Conservation (phyloP, 306 rosid genomes). For the Sicyos baderoa region DNA sequence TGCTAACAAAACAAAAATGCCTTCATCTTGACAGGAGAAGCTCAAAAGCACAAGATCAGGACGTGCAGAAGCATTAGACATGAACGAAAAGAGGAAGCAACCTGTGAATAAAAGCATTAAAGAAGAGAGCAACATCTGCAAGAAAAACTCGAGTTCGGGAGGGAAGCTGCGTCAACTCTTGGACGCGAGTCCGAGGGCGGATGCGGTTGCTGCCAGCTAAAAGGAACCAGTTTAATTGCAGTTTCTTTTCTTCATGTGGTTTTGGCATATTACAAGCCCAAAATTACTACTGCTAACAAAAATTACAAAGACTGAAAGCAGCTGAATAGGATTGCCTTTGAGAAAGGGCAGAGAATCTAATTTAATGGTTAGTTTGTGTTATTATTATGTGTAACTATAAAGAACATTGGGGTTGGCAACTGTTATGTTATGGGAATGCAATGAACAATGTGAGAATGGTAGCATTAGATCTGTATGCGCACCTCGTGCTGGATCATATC, state of each 20-base stretch:
- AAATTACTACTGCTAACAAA: slow-evolving; percentile 66
- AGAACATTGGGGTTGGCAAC: slow-evolving; percentile 6
- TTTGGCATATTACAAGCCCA: slow-evolving; percentile 96
- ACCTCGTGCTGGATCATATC: neutral
- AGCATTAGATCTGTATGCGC: slow-evolving; percentile 9
- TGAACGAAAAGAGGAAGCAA: slow-evolving; percentile 43
- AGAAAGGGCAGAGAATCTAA: slow-evolving; percentile 32
- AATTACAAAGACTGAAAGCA: slow-evolving; percentile 38
- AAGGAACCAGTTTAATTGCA: slow-evolving; percentile 24
- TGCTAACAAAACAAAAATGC: slow-evolving; percentile 18
- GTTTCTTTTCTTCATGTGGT: slow-evolving; percentile 42
- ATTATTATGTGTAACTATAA: slow-evolving; percentile 16
- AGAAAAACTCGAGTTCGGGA: slow-evolving; percentile 55
- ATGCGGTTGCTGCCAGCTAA: slow-evolving; percentile 85
- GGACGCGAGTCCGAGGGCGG: slow-evolving; percentile 68
- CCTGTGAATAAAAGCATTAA: slow-evolving; percentile 46
- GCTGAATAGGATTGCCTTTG: slow-evolving; percentile 27
- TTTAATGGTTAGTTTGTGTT: slow-evolving; percentile 20
- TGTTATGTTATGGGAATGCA: neutral
- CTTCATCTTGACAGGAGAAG: slow-evolving; percentile 49
- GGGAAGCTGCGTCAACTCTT: slow-evolving; percentile 84
- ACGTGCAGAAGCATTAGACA: slow-evolving; percentile 41
- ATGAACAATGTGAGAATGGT: neutral
- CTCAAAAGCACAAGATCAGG: slow-evolving; percentile 50
- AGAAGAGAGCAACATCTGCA: slow-evolving; percentile 50